Percentiles rank a stretch among this genome's conserved stretches.
These are phyloP conservation scores for Rhizopogon vinicolor DNA, from an alignment of 768 basidiomycete genomes.

Conservation along the genomic window DNA sequence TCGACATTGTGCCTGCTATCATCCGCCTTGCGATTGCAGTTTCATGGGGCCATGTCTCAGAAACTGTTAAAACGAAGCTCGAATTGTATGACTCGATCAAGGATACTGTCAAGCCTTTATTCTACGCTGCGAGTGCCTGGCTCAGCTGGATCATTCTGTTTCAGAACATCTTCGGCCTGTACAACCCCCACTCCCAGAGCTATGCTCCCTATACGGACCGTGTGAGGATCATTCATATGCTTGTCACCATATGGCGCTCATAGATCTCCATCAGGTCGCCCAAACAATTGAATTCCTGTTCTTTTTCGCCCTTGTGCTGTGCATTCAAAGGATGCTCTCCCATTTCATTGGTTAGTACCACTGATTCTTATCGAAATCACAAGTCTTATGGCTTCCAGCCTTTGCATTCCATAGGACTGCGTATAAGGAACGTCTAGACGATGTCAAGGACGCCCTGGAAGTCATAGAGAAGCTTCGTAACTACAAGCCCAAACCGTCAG, in stretches of 20 bases:
- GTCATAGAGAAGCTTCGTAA: constrained; percentile 65
- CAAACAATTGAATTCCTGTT: constrained; percentile 71
- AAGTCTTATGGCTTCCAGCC: constrained; percentile 30
- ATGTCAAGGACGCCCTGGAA: constrained; percentile 46
- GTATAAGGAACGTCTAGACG: constrained; percentile 64
- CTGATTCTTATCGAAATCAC: neutral
- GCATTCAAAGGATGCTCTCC: constrained; percentile 61
- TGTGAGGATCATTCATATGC: constrained; percentile 29
- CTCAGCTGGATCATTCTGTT: constrained; percentile 77
- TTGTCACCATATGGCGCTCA: neutral
- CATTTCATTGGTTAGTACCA: constrained; percentile 48
- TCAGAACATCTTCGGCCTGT: constrained; percentile 55
- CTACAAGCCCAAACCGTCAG: constrained; percentile 46
- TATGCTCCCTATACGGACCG: constrained; percentile 57
- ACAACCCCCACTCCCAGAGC: constrained; percentile 40
- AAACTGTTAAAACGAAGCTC: constrained; percentile 56
- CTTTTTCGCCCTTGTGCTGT: constrained; percentile 64
- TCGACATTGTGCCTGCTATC: constrained; percentile 63
- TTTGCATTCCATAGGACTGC: constrained; percentile 77
- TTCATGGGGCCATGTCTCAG: constrained; percentile 75
- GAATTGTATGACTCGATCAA: constrained; percentile 72
- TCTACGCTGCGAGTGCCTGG: constrained; percentile 70
- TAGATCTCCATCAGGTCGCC: constrained; percentile 35
- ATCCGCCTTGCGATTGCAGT: constrained; percentile 48
- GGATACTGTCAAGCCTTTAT: constrained; percentile 61